phyloP scores from a whole-genome alignment of 352 stramenopile genomes.

The Hyaloperonospora arabidopsidis region DNA sequence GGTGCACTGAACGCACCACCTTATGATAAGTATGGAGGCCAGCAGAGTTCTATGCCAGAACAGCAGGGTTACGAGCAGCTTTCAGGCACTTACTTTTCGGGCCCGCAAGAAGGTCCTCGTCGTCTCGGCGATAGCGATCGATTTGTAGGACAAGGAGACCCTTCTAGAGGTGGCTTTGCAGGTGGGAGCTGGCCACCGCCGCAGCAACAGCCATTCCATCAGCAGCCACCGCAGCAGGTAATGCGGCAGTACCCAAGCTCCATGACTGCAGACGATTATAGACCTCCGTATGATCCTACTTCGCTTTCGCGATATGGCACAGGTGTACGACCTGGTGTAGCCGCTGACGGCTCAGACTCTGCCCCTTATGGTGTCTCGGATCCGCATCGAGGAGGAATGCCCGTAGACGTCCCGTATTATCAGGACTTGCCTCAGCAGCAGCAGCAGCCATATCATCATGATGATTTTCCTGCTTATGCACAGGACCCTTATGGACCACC shows the following conservation, averaged over 20 bases:
- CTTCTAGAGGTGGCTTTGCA: conserved; percentile 26
- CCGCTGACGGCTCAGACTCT: conserved; percentile 9
- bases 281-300: conserved; percentile 26
- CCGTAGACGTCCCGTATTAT: conserved; percentile 23
- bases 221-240: conserved; percentile 18
- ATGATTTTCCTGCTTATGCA: conserved; percentile 25
- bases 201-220: conserved; percentile 22
- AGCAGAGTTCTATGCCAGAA: conserved; percentile 20
- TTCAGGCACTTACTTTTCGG: conserved; percentile 23
- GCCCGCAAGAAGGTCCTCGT: conserved; percentile 20
- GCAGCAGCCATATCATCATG: conserved; percentile 17
- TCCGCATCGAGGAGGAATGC: conserved; percentile 18
- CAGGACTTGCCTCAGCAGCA: conserved; percentile 23
- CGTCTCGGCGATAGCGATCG: conserved; percentile 20
- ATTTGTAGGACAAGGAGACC: conserved; percentile 35
- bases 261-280: conserved; percentile 17
- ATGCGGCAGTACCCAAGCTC: conserved; percentile 20
- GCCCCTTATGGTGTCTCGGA: conserved; percentile 14
- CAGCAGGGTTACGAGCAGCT: conserved; percentile 22
- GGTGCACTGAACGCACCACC: conserved; percentile 18
- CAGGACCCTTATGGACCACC: conserved; percentile 26
- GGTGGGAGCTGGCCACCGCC: conserved; percentile 17
- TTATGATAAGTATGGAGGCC: conserved; percentile 26
- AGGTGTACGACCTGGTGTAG: conserved; percentile 18
- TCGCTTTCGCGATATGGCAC: conserved; percentile 30